Percentiles rank a stretch among this genome's conserved stretches.
Evolutionary conservation across 495 filamentous ascomycete species (phyloP).

Genomic region (Lindgomyces ingoldianus): DNA sequence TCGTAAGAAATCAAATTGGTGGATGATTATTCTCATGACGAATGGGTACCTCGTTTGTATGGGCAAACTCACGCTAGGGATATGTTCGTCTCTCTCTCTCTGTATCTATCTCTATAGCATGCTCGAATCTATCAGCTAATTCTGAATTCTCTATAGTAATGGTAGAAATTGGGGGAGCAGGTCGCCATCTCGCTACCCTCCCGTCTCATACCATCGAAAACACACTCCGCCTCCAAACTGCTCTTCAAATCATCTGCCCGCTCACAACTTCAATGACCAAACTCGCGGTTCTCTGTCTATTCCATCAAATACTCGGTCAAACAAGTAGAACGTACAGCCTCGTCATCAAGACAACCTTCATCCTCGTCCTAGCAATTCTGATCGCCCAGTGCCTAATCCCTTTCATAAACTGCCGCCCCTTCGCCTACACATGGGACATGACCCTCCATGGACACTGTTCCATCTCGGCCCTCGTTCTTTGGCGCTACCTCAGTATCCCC

Average conservation of each 20-base stretch:
- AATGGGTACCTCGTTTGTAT: slow-evolving; percentile 2
- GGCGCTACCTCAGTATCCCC: slow-evolving; percentile 20
- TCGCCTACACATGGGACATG: slow-evolving; percentile 9
- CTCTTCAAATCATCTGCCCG: slow-evolving; percentile 19
- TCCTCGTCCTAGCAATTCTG: slow-evolving; percentile 11
- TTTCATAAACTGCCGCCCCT: slow-evolving; percentile 24
- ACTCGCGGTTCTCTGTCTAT: slow-evolving; percentile 21
- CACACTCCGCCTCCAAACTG: slow-evolving; percentile 1
- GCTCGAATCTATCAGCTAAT: not conserved
- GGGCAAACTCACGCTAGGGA: slow-evolving; percentile 10
- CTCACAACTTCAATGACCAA: slow-evolving; percentile 25
- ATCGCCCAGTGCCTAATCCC: slow-evolving; percentile 23
- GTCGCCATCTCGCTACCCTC: slow-evolving; percentile 8
- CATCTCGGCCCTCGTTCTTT: not conserved
- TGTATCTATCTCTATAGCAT: not conserved
- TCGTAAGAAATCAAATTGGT: slow-evolving; percentile 1
- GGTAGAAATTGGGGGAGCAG: slow-evolving; percentile 18
- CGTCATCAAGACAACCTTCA: slow-evolving; percentile 14
- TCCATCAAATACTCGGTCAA: slow-evolving; percentile 14
- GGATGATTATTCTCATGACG: slow-evolving; percentile 20
- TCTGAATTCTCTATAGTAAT: slow-evolving; percentile 7
- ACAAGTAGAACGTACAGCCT: not conserved
- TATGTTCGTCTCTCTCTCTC: slow-evolving; percentile 3
- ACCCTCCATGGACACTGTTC: not conserved
- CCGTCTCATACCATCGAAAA: not conserved